Evolutionary conservation across 495 filamentous ascomycete genomes (phyloP).

Genomic region (Annulohypoxylon nitens): DNA sequence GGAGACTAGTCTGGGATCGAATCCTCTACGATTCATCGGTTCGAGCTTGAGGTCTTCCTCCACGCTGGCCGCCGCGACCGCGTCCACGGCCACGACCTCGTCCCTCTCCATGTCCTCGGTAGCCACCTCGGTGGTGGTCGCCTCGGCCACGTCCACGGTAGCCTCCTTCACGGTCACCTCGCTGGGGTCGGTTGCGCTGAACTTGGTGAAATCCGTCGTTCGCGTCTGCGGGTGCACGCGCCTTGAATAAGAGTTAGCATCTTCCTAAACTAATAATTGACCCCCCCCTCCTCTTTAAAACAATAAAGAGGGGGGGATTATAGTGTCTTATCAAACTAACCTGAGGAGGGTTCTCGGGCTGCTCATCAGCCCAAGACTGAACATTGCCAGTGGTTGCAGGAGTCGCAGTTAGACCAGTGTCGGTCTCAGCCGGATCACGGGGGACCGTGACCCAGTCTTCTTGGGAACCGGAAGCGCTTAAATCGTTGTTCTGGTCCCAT

Average conservation of each 20-base stretch:
- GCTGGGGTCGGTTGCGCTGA: conserved; percentile 64
- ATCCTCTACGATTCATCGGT: conserved; percentile 56
- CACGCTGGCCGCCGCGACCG: conserved; percentile 37
- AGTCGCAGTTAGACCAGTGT: conserved; percentile 72
- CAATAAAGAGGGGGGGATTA: not conserved
- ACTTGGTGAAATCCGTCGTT: conserved; percentile 81
- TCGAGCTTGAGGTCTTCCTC: conserved; percentile 50
- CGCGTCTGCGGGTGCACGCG: conserved; percentile 51
- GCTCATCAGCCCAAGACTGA: conserved; percentile 78
- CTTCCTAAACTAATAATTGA: not conserved
- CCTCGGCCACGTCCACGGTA: conserved; percentile 67
- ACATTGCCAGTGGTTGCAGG: conserved; percentile 66
- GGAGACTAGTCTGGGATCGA: conserved; percentile 36
- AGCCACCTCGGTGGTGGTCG: conserved; percentile 68
- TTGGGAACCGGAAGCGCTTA: conserved; percentile 65
- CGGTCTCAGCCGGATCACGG: conserved; percentile 78
- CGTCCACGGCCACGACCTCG: conserved; percentile 33
- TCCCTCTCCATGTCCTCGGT: conserved; percentile 60
- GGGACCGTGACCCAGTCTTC: conserved; percentile 82
- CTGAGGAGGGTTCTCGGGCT: conserved; percentile 61
- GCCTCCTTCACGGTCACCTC: conserved; percentile 65
- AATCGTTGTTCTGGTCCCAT: conserved; percentile 70
- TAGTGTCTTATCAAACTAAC: conserved; percentile 45
- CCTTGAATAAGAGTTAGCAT: conserved; percentile 40
- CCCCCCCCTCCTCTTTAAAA: not conserved